Evolutionary conservation across 192 early-diverging fungal species (phyloP), one percentile per base, ranked within the genome.

Genomic region (Anaeromyces robustus): DNA sequence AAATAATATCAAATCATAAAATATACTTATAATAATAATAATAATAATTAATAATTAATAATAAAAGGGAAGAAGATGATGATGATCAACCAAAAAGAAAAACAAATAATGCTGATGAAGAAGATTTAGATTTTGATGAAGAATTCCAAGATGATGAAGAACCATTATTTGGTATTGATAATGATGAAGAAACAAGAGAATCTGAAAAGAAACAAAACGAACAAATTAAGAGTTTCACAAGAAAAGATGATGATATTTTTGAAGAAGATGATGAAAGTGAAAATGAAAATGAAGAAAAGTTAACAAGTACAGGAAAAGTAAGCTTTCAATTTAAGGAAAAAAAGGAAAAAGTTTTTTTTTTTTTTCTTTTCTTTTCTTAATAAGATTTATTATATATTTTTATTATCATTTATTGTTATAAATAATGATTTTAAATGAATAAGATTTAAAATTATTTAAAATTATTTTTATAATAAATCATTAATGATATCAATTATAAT

Each of bases 121-220:
- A 94, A 78, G 93, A 94, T 80, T 84, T 93, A 78, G 92, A 92
- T 83, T 95, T 90, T 84, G 94, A 95, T 77, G 91, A 93, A 81
- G 92, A 91, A 32, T 95, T 92, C 84, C 92, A 94, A 78, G 93
- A 94, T 79, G 94, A 95, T 80, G 94, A 95, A 84, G 94, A 95
- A 80, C 88, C 86, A 39, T 81, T 86, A 5, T 86, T 87, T 0
- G 81, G 89, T 30, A 81, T 84, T 18, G 85, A 86, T 28, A 87
- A 89, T 32, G 86, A 90, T 31, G 84, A 84, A 12, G 39, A 77
- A 30, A 81, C 81, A 26, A 30, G 80, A 80, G 79, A 86, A 43
- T 30, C 79, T 78, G 78, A 80, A 79, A 68, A 68, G 26, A 68
- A 68, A 68, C 52, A 68, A 68, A 68, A 9, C 28, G 52, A 68